phyloP scores from a whole-genome alignment of 352 stramenopile genomes.

The Phytopythium kandeliae region DNA sequence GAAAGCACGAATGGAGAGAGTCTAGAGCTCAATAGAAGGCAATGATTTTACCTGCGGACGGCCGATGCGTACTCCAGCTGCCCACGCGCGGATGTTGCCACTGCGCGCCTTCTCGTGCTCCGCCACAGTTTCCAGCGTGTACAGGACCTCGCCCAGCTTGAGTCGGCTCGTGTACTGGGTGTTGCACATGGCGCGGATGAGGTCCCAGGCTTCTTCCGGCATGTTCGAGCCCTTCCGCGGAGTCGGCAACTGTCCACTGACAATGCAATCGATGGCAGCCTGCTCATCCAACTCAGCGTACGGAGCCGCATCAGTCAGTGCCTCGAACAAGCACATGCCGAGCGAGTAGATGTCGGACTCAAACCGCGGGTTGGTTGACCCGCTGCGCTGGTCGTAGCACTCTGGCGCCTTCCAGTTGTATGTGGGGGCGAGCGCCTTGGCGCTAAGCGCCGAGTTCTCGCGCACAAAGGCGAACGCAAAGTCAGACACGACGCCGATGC shows the following conservation, averaged over 20 bases:
- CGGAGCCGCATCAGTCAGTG: conserved; percentile 7
- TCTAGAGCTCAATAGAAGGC: no score
- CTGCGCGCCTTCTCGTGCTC: no score
- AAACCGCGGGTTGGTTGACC: conserved; percentile 9
- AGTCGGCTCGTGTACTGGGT: no score
- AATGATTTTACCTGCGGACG: no score
- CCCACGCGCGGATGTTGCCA: no score
- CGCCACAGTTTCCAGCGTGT: no score
- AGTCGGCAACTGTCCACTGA: conserved; percentile 3
- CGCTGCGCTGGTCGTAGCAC: conserved; percentile 10
- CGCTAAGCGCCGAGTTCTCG: conserved; percentile 18
- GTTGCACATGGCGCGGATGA: conserved; percentile 11
- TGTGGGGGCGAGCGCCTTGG: conserved; percentile 12
- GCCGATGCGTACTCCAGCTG: no score
- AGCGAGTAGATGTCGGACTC: conserved; percentile 24
- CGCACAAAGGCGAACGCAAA: conserved; percentile 23
- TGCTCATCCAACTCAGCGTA: conserved; percentile 10
- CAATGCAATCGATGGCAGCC: conserved; percentile 2
- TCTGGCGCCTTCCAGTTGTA: conserved; percentile 20
- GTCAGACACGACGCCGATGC: conserved; percentile 22
- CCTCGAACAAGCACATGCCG: conserved; percentile 26
- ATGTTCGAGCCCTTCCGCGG: background rate
- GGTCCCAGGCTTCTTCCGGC: conserved; percentile 10
- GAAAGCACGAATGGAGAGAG: no score
- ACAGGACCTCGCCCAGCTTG: no score